A percentile compares a stretch with the other conserved stretches of the same genome.
phyloP scores from a whole-genome alignment of 805 yeast species.

The Candida takata region DNA sequence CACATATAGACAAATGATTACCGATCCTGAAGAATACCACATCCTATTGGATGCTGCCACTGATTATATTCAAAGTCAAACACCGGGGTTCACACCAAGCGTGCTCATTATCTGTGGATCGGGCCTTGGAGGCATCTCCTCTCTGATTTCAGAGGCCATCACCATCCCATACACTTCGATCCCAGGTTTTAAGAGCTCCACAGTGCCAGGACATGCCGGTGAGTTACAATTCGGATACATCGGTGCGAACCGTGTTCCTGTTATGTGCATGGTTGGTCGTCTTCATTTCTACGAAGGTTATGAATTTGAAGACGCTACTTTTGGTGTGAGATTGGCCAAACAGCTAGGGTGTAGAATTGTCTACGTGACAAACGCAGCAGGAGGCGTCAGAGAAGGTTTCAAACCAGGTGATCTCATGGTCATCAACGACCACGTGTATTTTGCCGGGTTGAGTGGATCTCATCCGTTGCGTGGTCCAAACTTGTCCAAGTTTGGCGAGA shows the following conservation, averaged over 20 bases:
- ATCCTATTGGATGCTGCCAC: conserved; percentile 14
- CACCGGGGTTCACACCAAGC: conserved; percentile 37
- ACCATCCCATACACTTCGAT: conserved; percentile 58
- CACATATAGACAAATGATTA: conserved; percentile 4
- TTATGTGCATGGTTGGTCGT: conserved; percentile 90
- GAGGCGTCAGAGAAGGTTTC: conserved; percentile 65
- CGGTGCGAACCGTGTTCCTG: conserved; percentile 64
- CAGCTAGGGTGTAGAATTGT: conserved; percentile 53
- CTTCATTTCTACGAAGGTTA: conserved; percentile 92
- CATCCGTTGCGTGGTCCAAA: conserved; percentile 89
- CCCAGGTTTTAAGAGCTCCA: conserved; percentile 75
- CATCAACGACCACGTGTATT: conserved; percentile 78
- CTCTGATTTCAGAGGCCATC: conserved; percentile 30
- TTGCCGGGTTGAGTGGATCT: conserved; percentile 85
- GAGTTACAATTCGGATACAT: conserved; percentile 71
- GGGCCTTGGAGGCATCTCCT: conserved; percentile 82
- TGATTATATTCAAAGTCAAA: conserved; percentile 7
- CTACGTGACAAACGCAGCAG: conserved; percentile 94
- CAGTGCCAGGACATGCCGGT: conserved; percentile 90
- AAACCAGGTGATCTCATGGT: conserved; percentile 89
- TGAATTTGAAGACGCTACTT: conserved; percentile 70
- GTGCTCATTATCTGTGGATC: conserved; percentile 88
- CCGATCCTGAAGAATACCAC: conserved; percentile 10
- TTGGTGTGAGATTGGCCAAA: conserved; percentile 75
- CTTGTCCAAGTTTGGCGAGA: conserved; percentile 69